Percentiles rank a stretch among this genome's conserved stretches.
phyloP scores from a whole-genome alignment of 1,139 yeast genomes.

The Debaryomyces sp. region DNA sequence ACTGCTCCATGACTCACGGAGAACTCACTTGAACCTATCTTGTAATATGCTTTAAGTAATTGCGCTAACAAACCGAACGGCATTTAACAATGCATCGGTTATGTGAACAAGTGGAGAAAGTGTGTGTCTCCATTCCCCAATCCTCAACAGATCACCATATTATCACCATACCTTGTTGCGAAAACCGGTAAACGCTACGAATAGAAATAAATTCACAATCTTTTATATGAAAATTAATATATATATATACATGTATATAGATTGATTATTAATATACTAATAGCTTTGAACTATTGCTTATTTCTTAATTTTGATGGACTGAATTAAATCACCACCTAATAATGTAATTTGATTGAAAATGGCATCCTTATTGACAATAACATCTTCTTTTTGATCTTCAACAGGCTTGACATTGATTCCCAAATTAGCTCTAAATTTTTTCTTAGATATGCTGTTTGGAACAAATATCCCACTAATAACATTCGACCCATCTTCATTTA shows the following conservation, averaged over 20 bases:
- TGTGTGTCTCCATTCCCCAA: not conserved
- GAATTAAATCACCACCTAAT: conserved; percentile 72
- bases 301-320: conserved; percentile 28
- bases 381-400: conserved; percentile 49
- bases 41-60: not conserved
- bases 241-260: not conserved
- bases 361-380: conserved; percentile 75
- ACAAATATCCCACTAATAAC: conserved; percentile 81
- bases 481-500: conserved; percentile 51
- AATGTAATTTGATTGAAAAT: conserved; percentile 70
- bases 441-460: conserved; percentile 57
- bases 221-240: not conserved
- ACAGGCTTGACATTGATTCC: conserved; percentile 76
- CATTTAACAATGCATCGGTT: not conserved
- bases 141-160: not conserved
- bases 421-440: conserved; percentile 77
- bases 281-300: conserved; percentile 10
- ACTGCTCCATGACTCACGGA: not conserved
- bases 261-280: not conserved
- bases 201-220: not conserved
- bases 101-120: not conserved
- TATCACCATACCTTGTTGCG: not conserved
- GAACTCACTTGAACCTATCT: not conserved
- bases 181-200: not conserved
- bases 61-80: not conserved